phyloP scores from a whole-genome alignment of 768 basidiomycete genomes.

The Xerocomellus intermedius region DNA sequence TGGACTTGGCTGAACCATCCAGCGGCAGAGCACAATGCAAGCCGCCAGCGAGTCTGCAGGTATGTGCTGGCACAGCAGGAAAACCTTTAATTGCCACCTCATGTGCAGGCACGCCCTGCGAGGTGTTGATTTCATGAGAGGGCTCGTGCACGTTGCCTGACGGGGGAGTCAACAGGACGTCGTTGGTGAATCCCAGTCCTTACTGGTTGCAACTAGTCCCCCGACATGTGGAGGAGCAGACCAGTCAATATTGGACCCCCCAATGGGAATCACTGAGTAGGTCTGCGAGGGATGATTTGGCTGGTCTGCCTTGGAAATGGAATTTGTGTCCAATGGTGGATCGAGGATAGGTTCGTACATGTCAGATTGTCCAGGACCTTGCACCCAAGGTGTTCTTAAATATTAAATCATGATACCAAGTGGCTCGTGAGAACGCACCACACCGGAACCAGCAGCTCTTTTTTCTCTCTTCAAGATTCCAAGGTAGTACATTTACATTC shows the following conservation, averaged over 20 bases:
- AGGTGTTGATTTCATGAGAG: background rate
- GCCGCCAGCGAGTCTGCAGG: constrained; percentile 8
- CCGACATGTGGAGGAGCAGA: background rate
- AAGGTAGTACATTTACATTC: too few species aligned
- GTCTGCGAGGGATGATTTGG: background rate
- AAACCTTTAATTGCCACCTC: background rate
- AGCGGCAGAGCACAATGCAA: constrained; percentile 4
- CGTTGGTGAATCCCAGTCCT: background rate
- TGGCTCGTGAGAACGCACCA: too few species aligned
- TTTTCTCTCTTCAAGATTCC: too few species aligned
- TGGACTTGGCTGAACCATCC: constrained; percentile 1
- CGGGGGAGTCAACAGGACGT: background rate
- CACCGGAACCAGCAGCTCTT: too few species aligned
- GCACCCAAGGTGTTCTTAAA: background rate
- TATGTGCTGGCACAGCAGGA: background rate
- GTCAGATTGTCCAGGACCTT: background rate
- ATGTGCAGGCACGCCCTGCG: background rate
- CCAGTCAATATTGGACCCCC: background rate
- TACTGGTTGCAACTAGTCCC: background rate
- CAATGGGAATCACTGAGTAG: background rate
- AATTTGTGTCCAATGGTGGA: background rate
- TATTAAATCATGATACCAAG: background rate
- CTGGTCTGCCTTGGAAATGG: background rate
- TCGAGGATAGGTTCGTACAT: background rate
- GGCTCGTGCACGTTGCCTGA: background rate